Percentiles rank a stretch among this genome's conserved stretches.
phyloP scores from a whole-genome alignment of 441 rosid genomes.

The Corymbia citriodora region DNA sequence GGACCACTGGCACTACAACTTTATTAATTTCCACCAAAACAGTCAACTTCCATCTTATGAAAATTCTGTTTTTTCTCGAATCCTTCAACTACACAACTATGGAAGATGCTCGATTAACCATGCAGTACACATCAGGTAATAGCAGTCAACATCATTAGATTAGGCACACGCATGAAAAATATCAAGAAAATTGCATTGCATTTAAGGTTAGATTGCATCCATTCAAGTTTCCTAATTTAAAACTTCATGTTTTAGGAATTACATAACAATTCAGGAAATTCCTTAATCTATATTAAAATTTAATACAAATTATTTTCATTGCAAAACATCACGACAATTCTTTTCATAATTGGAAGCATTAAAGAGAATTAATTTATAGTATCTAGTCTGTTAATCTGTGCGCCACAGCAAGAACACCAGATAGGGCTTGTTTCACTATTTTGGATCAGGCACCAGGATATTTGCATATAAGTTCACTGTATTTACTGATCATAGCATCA shows the following conservation, averaged over 20 bases:
- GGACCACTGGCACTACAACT: not conserved
- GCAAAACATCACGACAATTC: not conserved
- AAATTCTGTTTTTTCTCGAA: not conserved
- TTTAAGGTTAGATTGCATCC: not conserved
- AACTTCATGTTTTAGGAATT: not conserved
- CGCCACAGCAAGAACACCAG: too few relatives aligned
- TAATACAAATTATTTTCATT: not conserved
- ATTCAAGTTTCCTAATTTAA: not conserved
- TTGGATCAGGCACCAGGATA: too few relatives aligned
- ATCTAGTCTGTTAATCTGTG: too few relatives aligned
- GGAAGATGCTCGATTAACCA: not conserved
- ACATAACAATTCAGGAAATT: not conserved
- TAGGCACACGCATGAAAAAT: not conserved
- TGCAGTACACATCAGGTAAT: not conserved
- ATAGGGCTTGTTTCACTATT: too few relatives aligned
- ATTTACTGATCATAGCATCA: too few relatives aligned
- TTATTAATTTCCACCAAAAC: not conserved
- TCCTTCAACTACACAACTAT: not conserved
- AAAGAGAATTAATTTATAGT: not conserved
- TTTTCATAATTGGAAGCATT: not conserved
- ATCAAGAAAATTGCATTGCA: not conserved
- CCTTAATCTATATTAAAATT: not conserved
- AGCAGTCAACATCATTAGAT: not conserved
- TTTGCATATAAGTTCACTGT: too few relatives aligned
- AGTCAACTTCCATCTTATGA: not conserved